Evolutionary conservation across 306 rosid species (phyloP), one percentile per base, ranked within the genome.

Genomic region (Malus fusca): DNA sequence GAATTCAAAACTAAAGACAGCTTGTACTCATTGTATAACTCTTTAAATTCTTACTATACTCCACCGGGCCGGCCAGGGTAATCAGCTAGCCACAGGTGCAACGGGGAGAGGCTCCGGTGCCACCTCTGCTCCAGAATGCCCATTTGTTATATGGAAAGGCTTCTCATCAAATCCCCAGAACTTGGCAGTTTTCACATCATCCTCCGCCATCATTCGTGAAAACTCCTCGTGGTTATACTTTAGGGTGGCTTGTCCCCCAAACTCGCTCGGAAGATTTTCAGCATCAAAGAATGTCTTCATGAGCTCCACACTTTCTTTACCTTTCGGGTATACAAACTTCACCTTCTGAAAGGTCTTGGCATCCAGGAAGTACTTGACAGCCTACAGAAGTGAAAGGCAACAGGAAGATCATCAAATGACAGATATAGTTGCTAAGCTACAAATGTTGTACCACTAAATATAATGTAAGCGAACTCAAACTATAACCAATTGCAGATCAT

Each of bases 211-310:
- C 88, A 88, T 68, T 43, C 78, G 43, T 1, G 98, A 92, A 83
- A 86, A 95, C 81, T 95, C 98, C 78, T 84, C 90, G 19, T 95
- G 98, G 62, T 92, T 92, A 60, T 92, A 95, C 33, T 85, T 74
- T 6, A 95, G 67, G 79, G 90, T 88, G 72, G 97, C 91, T 68
- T 92, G 77, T 6, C 97, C 98, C 12, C 98, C 98, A 72, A 92
- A 85, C 46, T 90, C 97, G 52, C 80, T 82, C 0, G 98, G 98
- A 76, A 95, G 97, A 58, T 95, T 95, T 28, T 89, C 96, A 21
- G 83, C 31, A 74, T 92, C 97, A 37, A 95, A 95, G 70, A 86
- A 82, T 25, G 97, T 83, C 84, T 88, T 92, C 97, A 95, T 92
- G 75, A 90, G 80, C 80, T 92, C 97, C 43, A 85, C 84, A 56